Percentiles rank a stretch among this genome's conserved stretches.
These are phyloP conservation scores for Phytophthora podocarpi DNA, from an alignment of 352 stramenopile genomes.

Conservation along the genomic window DNA sequence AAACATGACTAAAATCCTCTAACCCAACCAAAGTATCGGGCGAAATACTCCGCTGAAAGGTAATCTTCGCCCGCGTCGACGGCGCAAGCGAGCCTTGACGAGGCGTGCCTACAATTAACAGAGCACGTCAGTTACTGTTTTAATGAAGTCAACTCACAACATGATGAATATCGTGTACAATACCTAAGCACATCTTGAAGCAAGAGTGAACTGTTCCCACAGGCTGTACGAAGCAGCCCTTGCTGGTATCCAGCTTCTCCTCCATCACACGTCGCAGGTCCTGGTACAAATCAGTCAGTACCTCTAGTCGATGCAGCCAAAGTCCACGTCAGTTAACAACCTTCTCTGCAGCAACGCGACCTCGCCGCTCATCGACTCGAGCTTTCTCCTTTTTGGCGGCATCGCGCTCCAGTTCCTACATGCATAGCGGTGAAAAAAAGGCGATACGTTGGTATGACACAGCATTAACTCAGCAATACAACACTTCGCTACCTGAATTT, in stretches of 20 bases:
- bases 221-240: slow-evolving; percentile 78
- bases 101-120: slow-evolving; percentile 60
- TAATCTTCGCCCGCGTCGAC: slow-evolving; percentile 68
- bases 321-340: slow-evolving; percentile 9
- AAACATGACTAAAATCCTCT: slow-evolving; percentile 85
- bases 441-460: slow-evolving; percentile 4
- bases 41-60: slow-evolving; percentile 83
- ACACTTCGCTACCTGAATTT: slow-evolving; percentile 19
- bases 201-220: slow-evolving; percentile 81
- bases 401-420: slow-evolving; percentile 43
- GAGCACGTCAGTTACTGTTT: too few relatives aligned
- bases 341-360: slow-evolving; percentile 72
- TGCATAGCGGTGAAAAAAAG: neutral
- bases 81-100: slow-evolving; percentile 82
- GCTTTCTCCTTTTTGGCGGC: slow-evolving; percentile 57
- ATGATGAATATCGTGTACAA: neutral
- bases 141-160: neutral
- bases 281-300: slow-evolving; percentile 31
- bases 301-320: neutral
- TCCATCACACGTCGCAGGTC: slow-evolving; percentile 76
- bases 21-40: slow-evolving; percentile 76
- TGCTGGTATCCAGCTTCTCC: slow-evolving; percentile 75
- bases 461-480: neutral
- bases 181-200: slow-evolving; percentile 73
- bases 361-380: slow-evolving; percentile 62